Evolutionary conservation across 2,329 filamentous ascomycete genomes (phyloP), one percentile per base, ranked within the genome.

Genomic region (Colletotrichum orbiculare): DNA sequence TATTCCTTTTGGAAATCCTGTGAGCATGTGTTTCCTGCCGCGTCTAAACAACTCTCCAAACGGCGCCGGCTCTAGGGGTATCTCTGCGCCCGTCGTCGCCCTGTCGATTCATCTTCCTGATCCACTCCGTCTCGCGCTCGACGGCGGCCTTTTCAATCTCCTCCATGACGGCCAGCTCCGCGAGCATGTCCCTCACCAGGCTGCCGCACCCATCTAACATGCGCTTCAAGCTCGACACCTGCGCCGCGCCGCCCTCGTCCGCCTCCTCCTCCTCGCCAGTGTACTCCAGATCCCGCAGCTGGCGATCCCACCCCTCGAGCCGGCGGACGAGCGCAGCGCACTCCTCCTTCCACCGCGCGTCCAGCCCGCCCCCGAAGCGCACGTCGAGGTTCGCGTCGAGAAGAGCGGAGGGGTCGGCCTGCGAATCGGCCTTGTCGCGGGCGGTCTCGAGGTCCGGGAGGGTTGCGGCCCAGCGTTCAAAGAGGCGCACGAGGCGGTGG

Each of bases 141-240:
- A 87, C 74, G 5, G 86, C 84, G 69, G 87, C 86, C 50, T 76
- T 77, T 75, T 90, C 87, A 60, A 91, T 85, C 70, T 83, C 81
- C 60, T 81, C 81, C 89, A 91, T 91, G 64, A 83, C 66, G n/a
- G 75, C 74, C 67, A 91, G 76, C 77, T 91, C 89, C n/a, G 78
- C 79, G 48, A 89, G 74, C 88, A 91, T 91, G 41, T 83, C 85
- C 52, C 77, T 72, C 11, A 90, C 81, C 48, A 91, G 74, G 13
- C 70, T 71, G 25, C 79, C 74, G 60, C 82, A 86, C 2, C 79
- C 81, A 7, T 73, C 74, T 43, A 90, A 72, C 68, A 88, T 81
- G 35, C 77, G 74, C 25, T 71, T 77, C 59, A 90, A 71, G 64
- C 81, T 85, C 13, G 76, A 76, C 41, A 68, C 42, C 17, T 46